Evolutionary conservation across 2,329 filamentous ascomycete genomes (phyloP).

Genomic region (Aspergillus thermomutatus): DNA sequence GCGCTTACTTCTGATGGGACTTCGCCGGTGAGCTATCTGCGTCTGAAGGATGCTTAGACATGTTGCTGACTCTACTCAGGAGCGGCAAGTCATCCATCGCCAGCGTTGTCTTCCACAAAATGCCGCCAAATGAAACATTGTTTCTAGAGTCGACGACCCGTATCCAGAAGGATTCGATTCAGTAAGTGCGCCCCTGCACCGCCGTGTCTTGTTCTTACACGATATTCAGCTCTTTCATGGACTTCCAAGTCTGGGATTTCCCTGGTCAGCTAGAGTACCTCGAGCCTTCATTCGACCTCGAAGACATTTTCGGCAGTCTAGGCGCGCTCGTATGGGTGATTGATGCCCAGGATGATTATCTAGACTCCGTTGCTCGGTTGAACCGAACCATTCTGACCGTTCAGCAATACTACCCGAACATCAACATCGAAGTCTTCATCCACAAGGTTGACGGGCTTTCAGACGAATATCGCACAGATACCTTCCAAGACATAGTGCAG

Average conservation of each 20-base stretch:
- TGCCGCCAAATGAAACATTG: slow-evolving; percentile 90
- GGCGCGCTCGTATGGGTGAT: slow-evolving; percentile 98
- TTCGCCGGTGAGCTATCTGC: slow-evolving; percentile 67
- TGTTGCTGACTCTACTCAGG: slow-evolving; percentile 49
- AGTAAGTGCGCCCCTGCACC: slow-evolving; percentile 57
- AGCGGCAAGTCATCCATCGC: slow-evolving; percentile 98
- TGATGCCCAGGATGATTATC: slow-evolving; percentile 95
- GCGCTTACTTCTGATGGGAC: slow-evolving; percentile 87
- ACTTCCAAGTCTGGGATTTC: slow-evolving; percentile 98
- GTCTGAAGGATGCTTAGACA: background rate
- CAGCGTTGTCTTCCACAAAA: slow-evolving; percentile 98
- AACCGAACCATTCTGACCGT: slow-evolving; percentile 87
- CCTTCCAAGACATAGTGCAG: slow-evolving; percentile 94
- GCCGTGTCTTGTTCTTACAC: background rate
- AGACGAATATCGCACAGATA: slow-evolving; percentile 94
- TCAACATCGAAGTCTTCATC: slow-evolving; percentile 98
- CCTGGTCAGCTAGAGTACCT: slow-evolving; percentile 93
- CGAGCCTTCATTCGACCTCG: slow-evolving; percentile 83
- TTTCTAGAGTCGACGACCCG: slow-evolving; percentile 93
- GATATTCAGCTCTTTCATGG: slow-evolving; percentile 82
- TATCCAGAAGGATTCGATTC: slow-evolving; percentile 92
- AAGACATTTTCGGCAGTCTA: slow-evolving; percentile 89
- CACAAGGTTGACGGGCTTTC: slow-evolving; percentile 98
- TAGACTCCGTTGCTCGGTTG: slow-evolving; percentile 81
- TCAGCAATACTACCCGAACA: slow-evolving; percentile 82